Base-by-base conservation (phyloP, 257 asterid genomes). In the Rauvolfia tetraphylla region DNA sequence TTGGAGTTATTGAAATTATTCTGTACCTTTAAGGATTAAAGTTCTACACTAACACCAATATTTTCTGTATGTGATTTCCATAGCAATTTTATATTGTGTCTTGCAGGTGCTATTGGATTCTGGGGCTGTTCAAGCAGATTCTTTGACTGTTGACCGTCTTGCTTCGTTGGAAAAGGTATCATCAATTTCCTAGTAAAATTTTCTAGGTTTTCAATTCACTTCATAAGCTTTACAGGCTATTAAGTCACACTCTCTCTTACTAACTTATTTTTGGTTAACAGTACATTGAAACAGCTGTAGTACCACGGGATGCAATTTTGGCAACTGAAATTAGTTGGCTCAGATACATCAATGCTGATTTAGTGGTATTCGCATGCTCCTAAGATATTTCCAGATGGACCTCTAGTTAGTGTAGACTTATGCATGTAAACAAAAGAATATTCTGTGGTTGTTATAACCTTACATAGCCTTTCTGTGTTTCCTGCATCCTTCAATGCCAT, bases 121-220 rank as follows among this genome's bases (percentile, higher is more conserved):
- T 79, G 91, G 90, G 79, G 87, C 88, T 7, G 89, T 87, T 69
- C 91, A 86, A 83, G 85, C 90, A 78, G 96, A 88, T 82, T 90
- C 96, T 61, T 84, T 90, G 79, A 88, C 95, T 51, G 85, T 90
- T 75, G 91, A 90, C 66, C 87, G 86, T 61, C 87, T 84, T 79
- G 93, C 88, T 31, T 84, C 91, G 69, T 76, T 90, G 79, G 90
- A 88, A 68, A 86, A 85, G 86, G 95, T 87, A 73, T 65, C 72
- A 38, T n/a, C 14, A n/a, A 59, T 25, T 36, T 67, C 70, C 49
- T 70, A 11, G 22, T 67, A 23, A 9, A 22, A 46, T 12, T 69
- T 48, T n/a, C 4, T 57, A 4, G 17, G 33, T 29, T 75, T 34
- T 46, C 54, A 11, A 33, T 36, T 65, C 68, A 56, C 57, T 67